A percentile compares a stretch with the other conserved stretches of the same genome.
Evolutionary conservation across 495 filamentous ascomycete genomes (phyloP).

Genomic region (Cairneyella variabilis): DNA sequence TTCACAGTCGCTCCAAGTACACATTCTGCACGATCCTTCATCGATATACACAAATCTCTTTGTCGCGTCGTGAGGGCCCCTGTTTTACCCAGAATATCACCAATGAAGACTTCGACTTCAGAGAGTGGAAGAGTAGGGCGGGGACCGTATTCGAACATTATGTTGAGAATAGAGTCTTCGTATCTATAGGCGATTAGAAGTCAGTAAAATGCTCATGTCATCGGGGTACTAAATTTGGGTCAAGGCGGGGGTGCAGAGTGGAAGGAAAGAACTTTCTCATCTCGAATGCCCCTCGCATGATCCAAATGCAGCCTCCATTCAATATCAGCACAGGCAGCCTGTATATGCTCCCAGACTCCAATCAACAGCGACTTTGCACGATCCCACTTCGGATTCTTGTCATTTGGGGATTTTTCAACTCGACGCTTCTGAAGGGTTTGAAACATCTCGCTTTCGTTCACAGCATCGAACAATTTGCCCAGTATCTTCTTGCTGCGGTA

Average conservation of each 20-base stretch:
- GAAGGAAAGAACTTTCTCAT: conserved; percentile 38
- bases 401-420: conserved; percentile 1
- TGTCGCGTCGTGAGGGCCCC: conserved; percentile 55
- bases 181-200: conserved; percentile 45
- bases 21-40: conserved; percentile 56
- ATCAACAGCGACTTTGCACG: too few relatives aligned
- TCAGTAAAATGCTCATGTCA: not conserved
- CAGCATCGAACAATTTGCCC: conserved; percentile 64
- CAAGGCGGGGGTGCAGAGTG: too few relatives aligned
- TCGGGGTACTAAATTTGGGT: not conserved
- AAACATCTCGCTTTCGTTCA: conserved; percentile 69
- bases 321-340: conserved; percentile 15
- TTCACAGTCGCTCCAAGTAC: conserved; percentile 10
- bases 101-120: conserved; percentile 73
- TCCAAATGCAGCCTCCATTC: conserved; percentile 25
- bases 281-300: conserved; percentile 44
- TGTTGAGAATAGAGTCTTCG: conserved; percentile 51
- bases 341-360: conserved; percentile 40
- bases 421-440: conserved; percentile 39
- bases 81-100: conserved; percentile 60
- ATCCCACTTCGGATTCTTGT: not conserved
- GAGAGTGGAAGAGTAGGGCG: conserved; percentile 50
- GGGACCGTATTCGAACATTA: conserved; percentile 53
- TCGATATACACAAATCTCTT: conserved; percentile 52
- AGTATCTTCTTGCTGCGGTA: conserved; percentile 66